Base-by-base conservation (phyloP, 2,329 filamentous ascomycete species). In the Didymella keratinophila region DNA sequence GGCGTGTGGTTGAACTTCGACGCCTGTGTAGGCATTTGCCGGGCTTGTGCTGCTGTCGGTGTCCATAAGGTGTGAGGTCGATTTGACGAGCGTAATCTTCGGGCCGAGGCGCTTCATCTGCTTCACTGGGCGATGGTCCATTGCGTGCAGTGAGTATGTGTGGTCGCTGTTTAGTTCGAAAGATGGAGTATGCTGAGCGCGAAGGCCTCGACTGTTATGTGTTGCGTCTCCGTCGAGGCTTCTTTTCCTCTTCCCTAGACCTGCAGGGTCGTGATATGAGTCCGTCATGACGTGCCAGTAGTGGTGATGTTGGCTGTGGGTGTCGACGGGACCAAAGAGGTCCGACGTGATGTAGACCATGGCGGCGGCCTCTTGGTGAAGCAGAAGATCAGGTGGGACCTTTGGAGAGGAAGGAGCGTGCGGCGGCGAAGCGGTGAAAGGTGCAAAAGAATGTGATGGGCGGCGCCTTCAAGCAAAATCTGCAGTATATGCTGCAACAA, bases 281-380 rank as follows among this genome's bases (percentile, higher is more conserved):
- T 71, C 65, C 8, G 61, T 45, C 70, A 69, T 73, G 39, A 52
- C 51, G 28, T 63, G 65, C 62, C 66, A 66, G 27, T 53, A 49
- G 11, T 52, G 61, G 32, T 60, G 37, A 2, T 48, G 39, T 5
- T 54, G 32, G 34, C 49, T 56, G 57, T 65, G 63, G 49, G 56
- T 32, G 28, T 60, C 49, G 20, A 62, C 58, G 28, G 67, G 62
- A 21, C 69, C 65, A 57, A 76, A 76, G 16, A 76, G 69, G 28
- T 74, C 69, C n/a, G 71, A 64, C 23, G 74, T 76, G 52, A 76
- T 76, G 56, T 75, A 76, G 32, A 71, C 69, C 74, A 76, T 76
- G 48, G 58, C 58, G 62, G 62, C 50, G 43, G 53, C 39, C 52
- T 56, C 42, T 50, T 52, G 50, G 68, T 61, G 60, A 56, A 59